Base-by-base conservation (phyloP, 306 rosid genomes). In the Acmispon strigosus region DNA sequence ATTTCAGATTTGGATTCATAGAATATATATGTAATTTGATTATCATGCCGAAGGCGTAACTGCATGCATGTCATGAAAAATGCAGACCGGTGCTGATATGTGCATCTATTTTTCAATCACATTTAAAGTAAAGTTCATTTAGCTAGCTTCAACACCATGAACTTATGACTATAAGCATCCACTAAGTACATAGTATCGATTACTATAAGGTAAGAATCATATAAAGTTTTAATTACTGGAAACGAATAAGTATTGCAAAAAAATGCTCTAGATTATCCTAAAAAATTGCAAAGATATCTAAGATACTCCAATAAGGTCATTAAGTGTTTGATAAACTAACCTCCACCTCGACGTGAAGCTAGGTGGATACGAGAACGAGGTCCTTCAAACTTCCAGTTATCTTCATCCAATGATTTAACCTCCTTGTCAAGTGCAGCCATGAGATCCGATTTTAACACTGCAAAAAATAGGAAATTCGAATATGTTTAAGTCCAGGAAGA, bases 321-420 rank as follows among this genome's bases (percentile, higher is more conserved):
- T 63, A 2, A 49, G 24, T 32, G 51, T 51, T 50, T 50, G 64
- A 75, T 39, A 49, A 18, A 68, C 80, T 60, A 61, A 82, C 89
- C 37, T 32, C 37, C 85, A 77, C 92, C 89, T 84, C 79, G 82
- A 34, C 82, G 88, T 32, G 97, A 88, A 79, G 79, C 64, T 57
- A 83, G 88, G 81, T 87, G 90, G 66, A 90, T 88, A 52, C 92
- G 89, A 18, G 97, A 91, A 12, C 96, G 90, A 52, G 97, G 96
- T 49, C 96, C 97, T 87, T 94, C 98, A 86, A 87, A 90, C 84
- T 87, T 94, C 97, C 97, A 90, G 76, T 22, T 89, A 84, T 90
- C 98, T 74, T 89, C 96, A 83, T 89, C 89, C 72, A 94, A 76
- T 45, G 91, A 90, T 66, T 89, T 90, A 72, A 89, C 96, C 81